Conservation (phyloP, 2,329 filamentous ascomycete genomes). For the Aspergillus nomiae region DNA sequence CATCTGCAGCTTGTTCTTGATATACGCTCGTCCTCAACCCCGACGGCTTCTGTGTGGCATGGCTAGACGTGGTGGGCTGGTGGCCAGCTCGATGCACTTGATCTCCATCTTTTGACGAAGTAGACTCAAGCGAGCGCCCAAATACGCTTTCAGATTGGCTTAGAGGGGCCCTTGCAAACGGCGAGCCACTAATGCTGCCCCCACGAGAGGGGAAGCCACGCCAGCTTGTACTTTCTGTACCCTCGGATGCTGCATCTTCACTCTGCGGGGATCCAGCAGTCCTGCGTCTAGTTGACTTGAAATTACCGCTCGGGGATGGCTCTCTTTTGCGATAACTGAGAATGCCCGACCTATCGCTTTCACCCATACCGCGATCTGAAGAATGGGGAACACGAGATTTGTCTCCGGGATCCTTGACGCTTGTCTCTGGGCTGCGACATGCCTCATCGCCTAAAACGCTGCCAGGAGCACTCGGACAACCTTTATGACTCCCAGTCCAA, state of each 20-base stretch:
- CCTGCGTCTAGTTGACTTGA: slow-evolving; percentile 30
- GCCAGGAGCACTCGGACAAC: slow-evolving; percentile 15
- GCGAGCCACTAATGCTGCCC: slow-evolving; percentile 50
- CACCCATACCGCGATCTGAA: slow-evolving; percentile 18
- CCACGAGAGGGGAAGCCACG: slow-evolving; percentile 30
- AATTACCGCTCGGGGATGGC: slow-evolving; percentile 32
- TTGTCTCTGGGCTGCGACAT: slow-evolving; percentile 13
- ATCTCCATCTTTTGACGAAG: slow-evolving; percentile 24
- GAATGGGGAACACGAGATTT: slow-evolving; percentile 23
- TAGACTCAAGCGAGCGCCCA: slow-evolving; percentile 33
- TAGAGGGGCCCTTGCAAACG: slow-evolving; percentile 49
- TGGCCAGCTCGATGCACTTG: slow-evolving; percentile 24
- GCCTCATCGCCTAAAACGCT: slow-evolving; percentile 21
- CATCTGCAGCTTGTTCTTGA: slow-evolving; percentile 18
- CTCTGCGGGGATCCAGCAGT: slow-evolving; percentile 27
- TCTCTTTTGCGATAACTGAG: slow-evolving; percentile 32
- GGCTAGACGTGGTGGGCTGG: slow-evolving; percentile 17
- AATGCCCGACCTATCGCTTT: slow-evolving; percentile 12
- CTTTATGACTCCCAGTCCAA: slow-evolving; percentile 20
- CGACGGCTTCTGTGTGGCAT: slow-evolving; percentile 27
- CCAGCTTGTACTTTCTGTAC: slow-evolving; percentile 24
- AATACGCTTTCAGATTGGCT: slow-evolving; percentile 32
- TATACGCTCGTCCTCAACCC: slow-evolving; percentile 29
- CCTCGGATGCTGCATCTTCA: slow-evolving; percentile 27
- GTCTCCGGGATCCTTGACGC: slow-evolving; percentile 12